phyloP scores from a whole-genome alignment of 1,139 yeast genomes.

The Suhomyces guaymorum region DNA sequence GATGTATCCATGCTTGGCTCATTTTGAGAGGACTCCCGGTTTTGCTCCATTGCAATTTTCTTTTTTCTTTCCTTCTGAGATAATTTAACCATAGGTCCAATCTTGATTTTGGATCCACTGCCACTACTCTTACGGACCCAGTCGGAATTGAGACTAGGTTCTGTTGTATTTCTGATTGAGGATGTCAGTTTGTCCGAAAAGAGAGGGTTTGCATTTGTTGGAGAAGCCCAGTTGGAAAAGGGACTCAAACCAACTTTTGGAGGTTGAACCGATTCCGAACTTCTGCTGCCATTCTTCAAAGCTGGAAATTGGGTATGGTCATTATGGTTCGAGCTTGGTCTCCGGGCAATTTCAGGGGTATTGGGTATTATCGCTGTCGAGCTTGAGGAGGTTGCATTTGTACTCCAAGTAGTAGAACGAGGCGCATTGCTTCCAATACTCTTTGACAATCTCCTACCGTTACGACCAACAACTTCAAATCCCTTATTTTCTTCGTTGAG shows the following conservation, averaged over 20 bases:
- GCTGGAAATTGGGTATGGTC: slow-evolving; percentile 6
- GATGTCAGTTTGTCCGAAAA: slow-evolving; percentile 16
- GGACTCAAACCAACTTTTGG: slow-evolving; percentile 25
- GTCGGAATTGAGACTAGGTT: slow-evolving; percentile 7
- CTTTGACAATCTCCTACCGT: slow-evolving; percentile 24
- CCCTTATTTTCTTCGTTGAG: too few relatives aligned
- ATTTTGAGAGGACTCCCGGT: background rate
- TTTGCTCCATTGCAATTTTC: slow-evolving; percentile 17
- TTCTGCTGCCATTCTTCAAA: slow-evolving; percentile 3
- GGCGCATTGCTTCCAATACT: slow-evolving; percentile 2
- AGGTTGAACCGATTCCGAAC: background rate
- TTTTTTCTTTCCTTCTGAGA: slow-evolving; percentile 58
- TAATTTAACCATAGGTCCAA: slow-evolving; percentile 39
- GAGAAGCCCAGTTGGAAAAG: slow-evolving; percentile 35
- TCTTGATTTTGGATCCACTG: slow-evolving; percentile 29
- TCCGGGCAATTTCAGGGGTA: background rate
- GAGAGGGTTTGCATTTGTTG: slow-evolving; percentile 19
- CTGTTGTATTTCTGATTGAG: too few relatives aligned
- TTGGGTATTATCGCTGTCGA: slow-evolving; percentile 3
- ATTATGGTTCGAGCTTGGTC: background rate
- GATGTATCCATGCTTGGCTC: background rate
- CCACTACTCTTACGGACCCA: slow-evolving; percentile 9
- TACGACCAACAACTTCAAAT: slow-evolving; percentile 33
- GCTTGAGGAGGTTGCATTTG: slow-evolving; percentile 1
- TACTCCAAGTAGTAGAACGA: slow-evolving; percentile 12